Base-by-base conservation (phyloP, 2,329 filamentous ascomycete genomes). In the Zasmidium citrigriseum region DNA sequence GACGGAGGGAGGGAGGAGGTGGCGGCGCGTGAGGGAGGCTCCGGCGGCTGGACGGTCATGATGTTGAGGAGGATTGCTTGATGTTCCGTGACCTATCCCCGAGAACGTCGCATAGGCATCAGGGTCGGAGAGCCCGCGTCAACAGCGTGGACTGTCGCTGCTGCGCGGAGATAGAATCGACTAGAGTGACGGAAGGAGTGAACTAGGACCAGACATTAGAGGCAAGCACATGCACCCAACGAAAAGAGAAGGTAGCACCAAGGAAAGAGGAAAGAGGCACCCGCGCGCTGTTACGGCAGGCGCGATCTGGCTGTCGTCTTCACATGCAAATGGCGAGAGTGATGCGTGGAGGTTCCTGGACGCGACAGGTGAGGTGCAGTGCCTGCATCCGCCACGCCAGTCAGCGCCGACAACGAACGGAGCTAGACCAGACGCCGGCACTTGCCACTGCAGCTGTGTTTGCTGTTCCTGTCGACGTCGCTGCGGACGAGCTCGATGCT, bases 1-100 rank as follows among this genome's bases (percentile, higher is more conserved):
- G 63, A 59, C 4, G 54, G 58, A 22, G 55, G 54, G 20, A 55
- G 52, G 3, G 47, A 25, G 10, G 55, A 22, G 12, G 52, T 52
- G 25, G 58, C 52, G 14, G 58, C 48, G 41, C 53, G 52, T 18
- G 55, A 27, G 21, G 52, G 52, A 7, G 57, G 50, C 14, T 56
- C 38, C 9, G 54, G 47, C 22, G 47, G 23, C 22, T 47, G 3
- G 48, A 23, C 38, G 50, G 3, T 47, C 41, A 44, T 46, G 55
- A n/a, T 16, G 34, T 41, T 11, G 7, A n/a, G 12, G 34, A n/a
- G 14, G 12, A 41, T 11, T n/a, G n/a, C n/a, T n/a, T n/a, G n/a
- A n/a, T n/a, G n/a, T n/a, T n/a, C n/a, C n/a, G n/a, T n/a, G n/a
- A n/a, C n/a, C n/a, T n/a, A n/a, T n/a, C n/a, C n/a, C n/a, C n/a